Evolutionary conservation across 1,284 basidiomycete genomes (phyloP), one percentile per base, ranked within the genome.

Genomic region (Abortiporus biennis): DNA sequence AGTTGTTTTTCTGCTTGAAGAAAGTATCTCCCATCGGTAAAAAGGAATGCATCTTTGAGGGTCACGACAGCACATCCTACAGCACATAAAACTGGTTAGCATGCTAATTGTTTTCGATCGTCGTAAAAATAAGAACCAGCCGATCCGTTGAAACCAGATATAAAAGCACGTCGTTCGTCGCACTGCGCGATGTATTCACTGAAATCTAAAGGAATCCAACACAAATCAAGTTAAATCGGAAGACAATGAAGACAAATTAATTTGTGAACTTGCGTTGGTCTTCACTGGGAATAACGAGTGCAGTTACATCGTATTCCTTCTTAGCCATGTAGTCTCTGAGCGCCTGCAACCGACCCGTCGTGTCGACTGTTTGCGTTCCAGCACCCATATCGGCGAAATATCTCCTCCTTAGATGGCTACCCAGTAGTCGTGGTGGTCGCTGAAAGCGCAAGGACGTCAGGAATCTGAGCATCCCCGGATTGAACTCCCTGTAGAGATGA

Each of bases 1-100:
- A 99, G 70, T 66, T 99, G 87, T 54, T 94, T 80, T 46, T 76
- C 80, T 0, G 94, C 95, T 64, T 98, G 95, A 11, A 96, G 67
- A 58, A 88, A 96, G 63, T 98, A 99, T 34, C 95, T 71, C 1
- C 94, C 94, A 66, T 97, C 94, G 1, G 93, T 96, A 61, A 93
- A 94, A 36, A 93, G 68, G 47, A 72, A 81, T 0, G 90, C 92
- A 21, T 79, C 70, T 21, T 80, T 70, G 38, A 69, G 61, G 0
- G 91, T 92, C 16, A 97, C 71, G 36, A 95, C 65, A 12, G 90
- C 95, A 53, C 77, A 86, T 47, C 89, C 87, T 88, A 49, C 39
- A 4, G 17, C 4, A 29, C 13, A 4, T 19, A n/a, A 20, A 16
- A 36, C 30, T 15, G 29, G 6, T n/a, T 23, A 11, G 16, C 20